Evolutionary conservation across 805 yeast species (phyloP), one percentile per base, ranked within the genome.

Genomic region (Teunomyces gatunensis): DNA sequence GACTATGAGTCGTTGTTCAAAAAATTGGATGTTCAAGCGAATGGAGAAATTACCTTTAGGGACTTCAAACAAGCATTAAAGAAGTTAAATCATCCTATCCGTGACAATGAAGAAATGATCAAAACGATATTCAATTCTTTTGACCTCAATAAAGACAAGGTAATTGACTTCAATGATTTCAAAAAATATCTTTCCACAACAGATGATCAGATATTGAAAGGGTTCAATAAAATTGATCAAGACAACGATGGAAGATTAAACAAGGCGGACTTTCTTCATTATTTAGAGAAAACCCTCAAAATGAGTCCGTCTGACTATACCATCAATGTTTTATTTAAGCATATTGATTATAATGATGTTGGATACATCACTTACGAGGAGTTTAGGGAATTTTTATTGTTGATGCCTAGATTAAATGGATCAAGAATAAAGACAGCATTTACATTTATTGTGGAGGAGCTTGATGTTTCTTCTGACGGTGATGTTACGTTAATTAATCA

Each of bases 391-490:
- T 87, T 88, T 43, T 68, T 92, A 23, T 64, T 91, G 44, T 80
- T 92, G 56, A 84, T 94, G 69, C 99, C 99, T 3, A 72, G 94
- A 44, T 67, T 80, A 17, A 75, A 82, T 50, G 95, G 94, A 2
- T 85, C 92, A 4, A 71, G 94, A 59, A 83, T 83, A 51, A 78
- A 80, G 56, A 85, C 97, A 0, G 97, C 96, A 4, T 92, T 83
- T 64, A 76, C 80, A 39, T 88, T 84, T 62, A 84, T 91, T 52
- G 83, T 80, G 48, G 96, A 88, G 56, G 94, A 87, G 53, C 61
- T 80, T 45, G 96, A 89, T 59, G 67, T 90, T 36, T 84, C 92
- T 4, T 80, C 96, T 0, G 98, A 92, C 57, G 97, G 97, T 64
- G 98, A 92, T 67, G 89, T 91, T 51, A 85, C 95, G 0, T 75